Evolutionary conservation across 2,329 filamentous ascomycete genomes (phyloP).

Genomic region (Pestalotiopsis sp.): DNA sequence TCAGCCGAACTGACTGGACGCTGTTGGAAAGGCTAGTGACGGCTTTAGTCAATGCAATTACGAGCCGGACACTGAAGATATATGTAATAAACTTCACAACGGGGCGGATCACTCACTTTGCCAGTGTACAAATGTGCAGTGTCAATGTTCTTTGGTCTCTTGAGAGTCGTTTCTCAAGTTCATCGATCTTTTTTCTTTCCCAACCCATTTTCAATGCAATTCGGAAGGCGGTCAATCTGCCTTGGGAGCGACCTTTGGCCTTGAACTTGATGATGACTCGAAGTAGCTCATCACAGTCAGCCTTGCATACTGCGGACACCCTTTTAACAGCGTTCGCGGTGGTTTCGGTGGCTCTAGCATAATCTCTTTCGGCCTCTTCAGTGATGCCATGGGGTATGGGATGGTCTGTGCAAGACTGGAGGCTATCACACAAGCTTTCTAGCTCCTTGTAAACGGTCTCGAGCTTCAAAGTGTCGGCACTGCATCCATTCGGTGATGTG

Average conservation of each 20-base stretch:
- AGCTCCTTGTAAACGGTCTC: background rate
- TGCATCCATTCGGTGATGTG: background rate
- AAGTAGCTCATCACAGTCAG: background rate
- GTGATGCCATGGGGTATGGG: no score
- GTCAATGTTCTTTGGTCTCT: background rate
- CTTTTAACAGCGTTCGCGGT: background rate
- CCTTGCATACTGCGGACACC: background rate
- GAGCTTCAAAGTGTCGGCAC: background rate
- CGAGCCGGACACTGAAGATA: no score
- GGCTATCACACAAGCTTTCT: background rate
- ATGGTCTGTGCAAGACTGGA: background rate
- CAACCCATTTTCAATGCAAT: background rate
- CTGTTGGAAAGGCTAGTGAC: no score
- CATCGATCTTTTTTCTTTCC: background rate
- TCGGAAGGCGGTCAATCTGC: background rate
- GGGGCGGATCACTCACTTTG: no score
- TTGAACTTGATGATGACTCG: background rate
- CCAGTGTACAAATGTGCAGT: background rate
- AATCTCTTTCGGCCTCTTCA: no score
- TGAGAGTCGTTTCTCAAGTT: background rate
- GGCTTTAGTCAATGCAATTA: no score
- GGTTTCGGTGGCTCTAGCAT: no score
- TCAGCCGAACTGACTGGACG: no score
- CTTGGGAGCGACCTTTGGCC: background rate
- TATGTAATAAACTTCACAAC: no score